phyloP scores from a whole-genome alignment of 148 eudicot genomes.

The Heliosperma pusillum region DNA sequence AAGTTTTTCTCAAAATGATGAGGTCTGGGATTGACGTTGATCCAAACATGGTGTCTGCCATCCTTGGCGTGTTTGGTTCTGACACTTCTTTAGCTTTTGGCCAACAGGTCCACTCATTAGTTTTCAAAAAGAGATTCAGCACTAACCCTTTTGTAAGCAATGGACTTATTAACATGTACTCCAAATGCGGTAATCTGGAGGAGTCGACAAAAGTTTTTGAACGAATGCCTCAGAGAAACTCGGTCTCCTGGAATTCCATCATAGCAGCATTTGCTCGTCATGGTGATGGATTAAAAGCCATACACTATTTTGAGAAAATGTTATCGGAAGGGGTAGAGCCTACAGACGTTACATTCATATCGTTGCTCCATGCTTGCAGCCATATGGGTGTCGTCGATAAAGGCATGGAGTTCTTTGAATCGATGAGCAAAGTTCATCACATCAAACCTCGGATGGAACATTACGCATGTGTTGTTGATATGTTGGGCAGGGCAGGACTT shows the following conservation, averaged over 20 bases:
- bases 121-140: conserved; percentile 48
- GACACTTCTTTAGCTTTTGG: conserved; percentile 68
- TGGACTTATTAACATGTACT: conserved; percentile 89
- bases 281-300: conserved; percentile 67
- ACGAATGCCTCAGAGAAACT: conserved; percentile 52
- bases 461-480: conserved; percentile 77
- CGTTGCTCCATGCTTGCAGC: conserved; percentile 87
- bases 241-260: conserved; percentile 80
- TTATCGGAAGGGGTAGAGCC: conserved; percentile 47
- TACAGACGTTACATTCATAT: conserved; percentile 74
- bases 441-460: conserved; percentile 86
- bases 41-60: conserved; percentile 68
- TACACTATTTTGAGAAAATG: conserved; percentile 64
- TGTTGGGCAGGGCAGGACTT: conserved; percentile 82
- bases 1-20: conserved; percentile 56
- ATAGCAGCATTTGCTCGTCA: conserved; percentile 93
- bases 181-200: conserved; percentile 72
- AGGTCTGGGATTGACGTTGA: conserved; percentile 54
- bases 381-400: conserved; percentile 73
- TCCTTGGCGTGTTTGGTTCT: conserved; percentile 72
- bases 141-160: conserved; percentile 59
- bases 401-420: conserved; percentile 71
- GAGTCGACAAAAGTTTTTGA: conserved; percentile 52
- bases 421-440: conserved; percentile 51
- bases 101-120: conserved; percentile 60